Conservation (phyloP, 192 early-diverging fungal genomes). For the Coemansia reversa region DNA sequence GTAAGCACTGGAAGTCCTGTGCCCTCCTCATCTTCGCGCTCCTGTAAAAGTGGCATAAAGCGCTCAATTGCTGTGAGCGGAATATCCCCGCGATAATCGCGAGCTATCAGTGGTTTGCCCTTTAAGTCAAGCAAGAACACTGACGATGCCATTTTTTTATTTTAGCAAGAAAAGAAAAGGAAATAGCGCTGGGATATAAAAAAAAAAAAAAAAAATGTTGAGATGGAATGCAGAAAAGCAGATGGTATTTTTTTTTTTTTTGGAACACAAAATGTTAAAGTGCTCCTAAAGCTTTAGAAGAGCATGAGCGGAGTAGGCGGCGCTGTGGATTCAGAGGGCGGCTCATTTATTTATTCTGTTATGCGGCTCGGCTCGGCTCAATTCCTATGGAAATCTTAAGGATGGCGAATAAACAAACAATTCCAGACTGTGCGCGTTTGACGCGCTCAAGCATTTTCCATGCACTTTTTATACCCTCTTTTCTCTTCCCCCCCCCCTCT, state of each 20-base stretch:
- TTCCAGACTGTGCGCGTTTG: too few species aligned
- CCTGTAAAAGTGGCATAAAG: slow-evolving; percentile 94
- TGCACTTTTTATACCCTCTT: too few species aligned
- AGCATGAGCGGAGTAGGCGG: too few species aligned
- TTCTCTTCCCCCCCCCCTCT: too few species aligned
- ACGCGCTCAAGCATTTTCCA: too few species aligned
- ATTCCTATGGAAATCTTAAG: too few species aligned
- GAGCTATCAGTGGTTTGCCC: slow-evolving; percentile 97
- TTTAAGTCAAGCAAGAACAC: slow-evolving; percentile 96
- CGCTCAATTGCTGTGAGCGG: slow-evolving; percentile 94
- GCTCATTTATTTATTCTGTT: too few species aligned
- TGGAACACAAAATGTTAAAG: too few species aligned
- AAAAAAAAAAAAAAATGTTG: not conserved
- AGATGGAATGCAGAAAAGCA: slow-evolving; percentile 1
- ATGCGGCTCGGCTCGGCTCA: too few species aligned
- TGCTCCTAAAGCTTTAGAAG: too few species aligned
- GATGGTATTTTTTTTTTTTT: not conserved
- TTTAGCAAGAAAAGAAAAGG: not conserved
- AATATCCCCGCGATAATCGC: slow-evolving; percentile 98
- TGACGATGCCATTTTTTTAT: slow-evolving; percentile 59
- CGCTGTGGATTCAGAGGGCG: too few species aligned
- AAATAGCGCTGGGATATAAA: not conserved
- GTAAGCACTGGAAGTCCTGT: slow-evolving; percentile 87
- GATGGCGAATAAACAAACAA: too few species aligned
- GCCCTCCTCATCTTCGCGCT: slow-evolving; percentile 91